A percentile compares a stretch with the other conserved stretches of the same genome.
Conservation (phyloP, 2,329 filamentous ascomycete species). For the Pseudopithomyces chartarum region DNA sequence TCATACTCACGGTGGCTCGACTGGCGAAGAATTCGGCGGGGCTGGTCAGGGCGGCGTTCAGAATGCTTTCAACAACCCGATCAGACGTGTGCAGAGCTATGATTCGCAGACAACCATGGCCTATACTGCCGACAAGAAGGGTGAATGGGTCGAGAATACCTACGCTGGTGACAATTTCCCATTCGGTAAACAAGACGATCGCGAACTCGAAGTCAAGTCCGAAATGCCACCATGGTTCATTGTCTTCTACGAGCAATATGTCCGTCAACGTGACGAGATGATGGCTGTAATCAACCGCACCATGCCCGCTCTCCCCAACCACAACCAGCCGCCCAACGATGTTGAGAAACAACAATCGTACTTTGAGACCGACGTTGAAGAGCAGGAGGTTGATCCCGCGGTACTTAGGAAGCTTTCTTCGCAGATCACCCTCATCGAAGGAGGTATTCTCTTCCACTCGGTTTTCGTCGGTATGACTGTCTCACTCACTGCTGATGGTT, state of each 20-base stretch:
- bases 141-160: slow-evolving; percentile 35
- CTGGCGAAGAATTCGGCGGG: slow-evolving; percentile 47
- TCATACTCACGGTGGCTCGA: slow-evolving; percentile 63
- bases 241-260: slow-evolving; percentile 67
- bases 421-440: slow-evolving; percentile 57
- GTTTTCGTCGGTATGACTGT: slow-evolving; percentile 68
- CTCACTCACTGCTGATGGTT: slow-evolving; percentile 63
- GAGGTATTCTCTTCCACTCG: slow-evolving; percentile 67
- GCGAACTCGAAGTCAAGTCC: slow-evolving; percentile 40
- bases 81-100: slow-evolving; percentile 38
- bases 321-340: slow-evolving; percentile 32
- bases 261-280: slow-evolving; percentile 65
- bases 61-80: slow-evolving; percentile 36
- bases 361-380: slow-evolving; percentile 44
- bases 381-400: slow-evolving; percentile 43
- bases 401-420: slow-evolving; percentile 46
- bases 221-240: slow-evolving; percentile 67
- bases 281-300: slow-evolving; percentile 57
- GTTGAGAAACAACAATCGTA: slow-evolving; percentile 32
- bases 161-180: slow-evolving; percentile 37
- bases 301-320: slow-evolving; percentile 37
- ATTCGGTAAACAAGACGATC: slow-evolving; percentile 32
- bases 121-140: slow-evolving; percentile 38
- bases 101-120: slow-evolving; percentile 44
- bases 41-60: slow-evolving; percentile 24